These are phyloP conservation scores for Saccharomycopsis sp. DNA, from an alignment of 805 yeast genomes.

Conservation along the genomic window DNA sequence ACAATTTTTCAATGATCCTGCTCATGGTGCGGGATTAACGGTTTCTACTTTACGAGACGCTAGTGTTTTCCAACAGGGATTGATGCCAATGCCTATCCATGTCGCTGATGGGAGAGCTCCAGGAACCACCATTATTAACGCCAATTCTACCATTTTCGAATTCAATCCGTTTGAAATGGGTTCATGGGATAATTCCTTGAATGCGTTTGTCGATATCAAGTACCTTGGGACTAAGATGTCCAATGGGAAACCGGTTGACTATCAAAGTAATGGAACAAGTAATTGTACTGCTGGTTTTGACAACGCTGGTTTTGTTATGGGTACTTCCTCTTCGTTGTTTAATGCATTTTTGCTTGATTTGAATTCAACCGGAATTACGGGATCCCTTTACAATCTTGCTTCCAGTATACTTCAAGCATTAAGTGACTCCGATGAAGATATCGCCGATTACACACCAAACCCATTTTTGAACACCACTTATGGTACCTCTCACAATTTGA, in stretches of 20 bases:
- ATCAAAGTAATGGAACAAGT: conserved; percentile 35
- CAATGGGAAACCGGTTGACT: conserved; percentile 51
- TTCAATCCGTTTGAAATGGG: conserved; percentile 70
- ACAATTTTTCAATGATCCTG: conserved; percentile 57
- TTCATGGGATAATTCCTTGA: conserved; percentile 76
- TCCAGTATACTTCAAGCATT: conserved; percentile 40
- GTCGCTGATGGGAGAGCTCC: conserved; percentile 65
- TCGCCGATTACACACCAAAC: conserved; percentile 63
- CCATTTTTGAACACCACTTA: conserved; percentile 49
- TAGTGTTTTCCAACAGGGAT: conserved; percentile 51
- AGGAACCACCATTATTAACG: conserved; percentile 44
- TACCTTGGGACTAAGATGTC: conserved; percentile 62
- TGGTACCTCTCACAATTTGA: conserved; percentile 33
- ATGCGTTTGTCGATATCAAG: conserved; percentile 56
- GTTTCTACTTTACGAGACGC: conserved; percentile 52
- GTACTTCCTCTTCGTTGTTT: conserved; percentile 82
- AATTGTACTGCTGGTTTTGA: conserved; percentile 65
- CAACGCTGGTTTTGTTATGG: conserved; percentile 74
- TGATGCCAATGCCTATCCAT: conserved; percentile 67
- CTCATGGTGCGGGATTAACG: conserved; percentile 57
- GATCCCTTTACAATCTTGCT: conserved; percentile 40
- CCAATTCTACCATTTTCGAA: conserved; percentile 44
- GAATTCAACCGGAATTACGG: conserved; percentile 45
- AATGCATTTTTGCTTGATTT: conserved; percentile 52
- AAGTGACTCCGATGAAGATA: conserved; percentile 49